A percentile compares a stretch with the other conserved stretches of the same genome.
Evolutionary conservation across 2,329 filamentous ascomycete genomes (phyloP).

Genomic region (Penicillium sp.): DNA sequence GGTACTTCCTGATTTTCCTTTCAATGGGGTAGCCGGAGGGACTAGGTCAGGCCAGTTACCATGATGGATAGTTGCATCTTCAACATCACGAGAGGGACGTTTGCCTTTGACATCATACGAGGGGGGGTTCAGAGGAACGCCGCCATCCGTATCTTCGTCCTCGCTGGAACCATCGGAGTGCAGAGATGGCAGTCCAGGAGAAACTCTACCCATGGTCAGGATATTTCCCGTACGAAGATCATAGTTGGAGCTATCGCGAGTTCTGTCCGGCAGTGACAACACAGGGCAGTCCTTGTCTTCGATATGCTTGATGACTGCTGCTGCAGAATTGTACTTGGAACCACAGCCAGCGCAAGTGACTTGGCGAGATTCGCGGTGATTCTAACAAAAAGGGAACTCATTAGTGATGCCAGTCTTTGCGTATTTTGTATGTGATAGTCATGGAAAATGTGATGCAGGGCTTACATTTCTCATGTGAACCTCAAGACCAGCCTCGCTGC

Average conservation of each 20-base stretch:
- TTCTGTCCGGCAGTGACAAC: slow-evolving; percentile 47
- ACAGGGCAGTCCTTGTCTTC: slow-evolving; percentile 52
- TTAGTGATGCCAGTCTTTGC: background rate
- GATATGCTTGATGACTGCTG: slow-evolving; percentile 54
- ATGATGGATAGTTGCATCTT: background rate
- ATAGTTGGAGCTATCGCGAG: background rate
- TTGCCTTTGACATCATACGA: background rate
- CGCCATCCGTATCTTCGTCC: slow-evolving; percentile 45
- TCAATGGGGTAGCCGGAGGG: background rate
- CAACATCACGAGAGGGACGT: background rate
- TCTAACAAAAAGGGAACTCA: slow-evolving; percentile 33
- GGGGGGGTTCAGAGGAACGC: background rate
- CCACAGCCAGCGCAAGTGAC: slow-evolving; percentile 52
- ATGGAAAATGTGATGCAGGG: background rate
- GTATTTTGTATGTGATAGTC: background rate
- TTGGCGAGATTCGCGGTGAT: slow-evolving; percentile 51
- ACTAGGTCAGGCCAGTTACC: background rate
- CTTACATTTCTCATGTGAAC: slow-evolving; percentile 53
- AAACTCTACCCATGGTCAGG: background rate
- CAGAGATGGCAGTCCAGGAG: background rate
- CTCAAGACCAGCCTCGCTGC: slow-evolving; percentile 52
- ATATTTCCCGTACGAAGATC: background rate
- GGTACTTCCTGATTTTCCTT: background rate
- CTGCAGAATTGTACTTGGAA: slow-evolving; percentile 49
- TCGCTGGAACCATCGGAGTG: slow-evolving; percentile 38